Evolutionary conservation across 106 monocot genomes (phyloP), one percentile per base, ranked within the genome.

Genomic region (Dioscorea alata): DNA sequence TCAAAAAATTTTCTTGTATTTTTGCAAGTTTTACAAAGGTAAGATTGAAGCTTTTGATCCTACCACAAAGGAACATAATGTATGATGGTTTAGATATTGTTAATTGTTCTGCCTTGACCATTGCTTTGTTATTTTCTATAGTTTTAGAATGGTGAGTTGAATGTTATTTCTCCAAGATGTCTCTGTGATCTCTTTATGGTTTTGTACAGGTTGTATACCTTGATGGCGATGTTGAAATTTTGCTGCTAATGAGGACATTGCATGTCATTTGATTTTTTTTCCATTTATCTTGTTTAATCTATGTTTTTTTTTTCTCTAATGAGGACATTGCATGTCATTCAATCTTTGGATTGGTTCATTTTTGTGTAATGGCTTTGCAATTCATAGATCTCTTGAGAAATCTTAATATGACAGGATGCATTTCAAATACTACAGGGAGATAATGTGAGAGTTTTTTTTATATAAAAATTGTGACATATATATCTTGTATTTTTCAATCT

Each of bases 181-280:
- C 61, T 2, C 19, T 49, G 28, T 42, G 42, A 8, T 42, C 42
- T 3, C 42, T 42, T 50, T 14, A 28, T 17, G 7, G 31, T 70
- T 65, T 50, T 66, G 8, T 50, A 12, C 68, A 88, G 88, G 60
- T 88, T 81, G 59, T 64, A 12, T 88, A 88, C 81, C 13, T 66
- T 73, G 88, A 88, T 78, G 88, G 81, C 69, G 88, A 88, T 65
- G 49, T 79, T 20, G 88, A 88, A 66, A 68, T 68, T 23, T 31
- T 88, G 42, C 28, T 75, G 28, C 61, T 85, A 5, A 79, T 74
- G 76, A 49, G n/a, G n/a, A n/a, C n/a, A n/a, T n/a, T n/a, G n/a
- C n/a, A n/a, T n/a, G n/a, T n/a, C n/a, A n/a, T n/a, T n/a, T n/a
- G n/a, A n/a, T n/a, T n/a, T n/a, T n/a, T n/a, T n/a, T n/a, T n/a